Conservation (phyloP, 352 stramenopile genomes). For the Chrysophaeum taylorii region DNA sequence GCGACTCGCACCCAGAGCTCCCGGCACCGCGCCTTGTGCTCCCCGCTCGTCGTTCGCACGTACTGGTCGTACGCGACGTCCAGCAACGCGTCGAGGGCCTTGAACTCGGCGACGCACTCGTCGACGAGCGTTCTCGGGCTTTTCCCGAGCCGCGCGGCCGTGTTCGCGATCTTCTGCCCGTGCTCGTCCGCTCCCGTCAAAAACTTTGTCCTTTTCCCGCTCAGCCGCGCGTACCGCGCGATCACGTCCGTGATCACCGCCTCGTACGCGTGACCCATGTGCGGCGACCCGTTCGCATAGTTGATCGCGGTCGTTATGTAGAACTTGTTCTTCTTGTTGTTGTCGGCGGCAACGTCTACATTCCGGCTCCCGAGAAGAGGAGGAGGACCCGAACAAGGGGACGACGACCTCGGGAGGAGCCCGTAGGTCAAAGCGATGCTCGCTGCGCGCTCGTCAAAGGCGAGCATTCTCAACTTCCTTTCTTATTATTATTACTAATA, state of each 20-base stretch:
- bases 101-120: slow-evolving; percentile 55
- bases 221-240: slow-evolving; percentile 77
- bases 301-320: slow-evolving; percentile 98
- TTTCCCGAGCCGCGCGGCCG: slow-evolving; percentile 73
- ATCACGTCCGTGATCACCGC: slow-evolving; percentile 92
- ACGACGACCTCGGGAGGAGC: too few species aligned
- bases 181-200: slow-evolving; percentile 91
- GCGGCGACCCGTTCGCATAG: slow-evolving; percentile 88
- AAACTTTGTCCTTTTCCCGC: slow-evolving; percentile 48
- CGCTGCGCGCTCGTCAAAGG: too few species aligned
- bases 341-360: background rate
- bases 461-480: too few species aligned
- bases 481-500: too few species aligned
- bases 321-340: slow-evolving; percentile 49
- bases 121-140: slow-evolving; percentile 39
- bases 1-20: slow-evolving; percentile 82
- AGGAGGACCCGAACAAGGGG: too few species aligned
- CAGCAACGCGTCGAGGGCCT: slow-evolving; percentile 62
- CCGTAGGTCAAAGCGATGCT: too few species aligned
- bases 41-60: slow-evolving; percentile 83
- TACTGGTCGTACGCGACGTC: slow-evolving; percentile 76
- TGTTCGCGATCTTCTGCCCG: slow-evolving; percentile 97
- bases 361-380: too few species aligned
- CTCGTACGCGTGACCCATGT: slow-evolving; percentile 99
- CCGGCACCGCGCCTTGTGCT: slow-evolving; percentile 84